Evolutionary conservation across 176 grass and related monocot species (phyloP).

Genomic region (Ananas comosus): DNA sequence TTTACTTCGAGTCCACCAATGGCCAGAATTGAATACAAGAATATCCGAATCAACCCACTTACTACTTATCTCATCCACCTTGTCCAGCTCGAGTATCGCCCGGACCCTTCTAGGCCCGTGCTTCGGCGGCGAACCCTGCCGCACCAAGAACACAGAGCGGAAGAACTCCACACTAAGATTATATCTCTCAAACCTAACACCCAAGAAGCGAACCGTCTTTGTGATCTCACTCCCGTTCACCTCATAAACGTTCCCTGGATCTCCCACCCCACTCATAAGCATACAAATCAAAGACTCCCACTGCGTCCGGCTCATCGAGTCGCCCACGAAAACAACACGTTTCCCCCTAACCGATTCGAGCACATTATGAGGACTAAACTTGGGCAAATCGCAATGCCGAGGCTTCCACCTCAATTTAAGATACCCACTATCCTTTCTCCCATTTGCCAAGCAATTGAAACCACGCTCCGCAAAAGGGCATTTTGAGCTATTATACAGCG

Average conservation of each 20-base stretch:
- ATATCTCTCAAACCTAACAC: conserved; percentile 65
- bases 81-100: conserved; percentile 56
- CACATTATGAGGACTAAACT: conserved; percentile 32
- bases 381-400: conserved; percentile 43
- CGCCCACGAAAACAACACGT: conserved; percentile 75
- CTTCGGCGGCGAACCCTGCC: conserved; percentile 43
- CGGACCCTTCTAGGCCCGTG: conserved; percentile 45
- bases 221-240: conserved; percentile 79
- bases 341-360: conserved; percentile 68
- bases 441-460: conserved; percentile 88
- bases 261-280: conserved; percentile 70
- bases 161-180: conserved; percentile 82
- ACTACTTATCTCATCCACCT: conserved; percentile 52
- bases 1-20: conserved; percentile 97
- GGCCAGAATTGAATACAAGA: conserved; percentile 91
- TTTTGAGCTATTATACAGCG: conserved; percentile 70
- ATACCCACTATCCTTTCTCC: conserved; percentile 62
- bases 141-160: conserved; percentile 65
- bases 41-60: conserved; percentile 66
- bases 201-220: conserved; percentile 74
- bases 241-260: conserved; percentile 67
- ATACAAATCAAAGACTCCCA: conserved; percentile 99
- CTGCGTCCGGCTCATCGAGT: conserved; percentile 89
- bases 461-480: conserved; percentile 82
- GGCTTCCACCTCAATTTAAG: conserved; percentile 97